These are phyloP conservation scores for Amanita muscaria DNA, from an alignment of 768 basidiomycete genomes.

Conservation along the genomic window DNA sequence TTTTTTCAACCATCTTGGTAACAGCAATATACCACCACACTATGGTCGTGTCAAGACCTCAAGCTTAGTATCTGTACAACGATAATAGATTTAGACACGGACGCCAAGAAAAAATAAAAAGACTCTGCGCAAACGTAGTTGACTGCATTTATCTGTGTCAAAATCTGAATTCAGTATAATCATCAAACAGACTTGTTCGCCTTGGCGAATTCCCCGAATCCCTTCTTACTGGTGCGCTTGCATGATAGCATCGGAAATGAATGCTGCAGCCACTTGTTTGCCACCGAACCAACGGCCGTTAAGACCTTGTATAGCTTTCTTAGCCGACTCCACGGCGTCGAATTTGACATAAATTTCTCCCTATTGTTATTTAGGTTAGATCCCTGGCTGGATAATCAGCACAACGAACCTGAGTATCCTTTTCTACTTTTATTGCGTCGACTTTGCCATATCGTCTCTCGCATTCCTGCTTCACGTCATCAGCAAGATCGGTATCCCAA, in stretches of 20 bases:
- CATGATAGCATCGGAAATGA: slow-evolving; percentile 92
- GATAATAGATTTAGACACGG: slow-evolving; percentile 20
- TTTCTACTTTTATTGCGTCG: slow-evolving; percentile 84
- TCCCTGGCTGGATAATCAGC: neutral
- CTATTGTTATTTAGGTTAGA: slow-evolving; percentile 30
- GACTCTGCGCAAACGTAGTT: slow-evolving; percentile 26
- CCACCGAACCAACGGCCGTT: slow-evolving; percentile 98
- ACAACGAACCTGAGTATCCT: slow-evolving; percentile 71
- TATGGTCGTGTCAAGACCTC: slow-evolving; percentile 5
- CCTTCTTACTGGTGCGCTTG: slow-evolving; percentile 68
- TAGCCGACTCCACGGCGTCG: slow-evolving; percentile 65
- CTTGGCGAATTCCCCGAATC: slow-evolving; percentile 11
- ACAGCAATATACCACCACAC: slow-evolving; percentile 17
- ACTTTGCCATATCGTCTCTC: slow-evolving; percentile 87
- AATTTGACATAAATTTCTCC: slow-evolving; percentile 98
- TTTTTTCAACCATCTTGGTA: slow-evolving; percentile 21
- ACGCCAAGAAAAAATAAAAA: slow-evolving; percentile 21
- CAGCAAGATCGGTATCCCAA: slow-evolving; percentile 94
- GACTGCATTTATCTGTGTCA: slow-evolving; percentile 21
- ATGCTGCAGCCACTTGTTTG: slow-evolving; percentile 75
- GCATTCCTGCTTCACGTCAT: slow-evolving; percentile 94
- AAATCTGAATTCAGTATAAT: slow-evolving; percentile 26
- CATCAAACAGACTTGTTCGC: slow-evolving; percentile 10
- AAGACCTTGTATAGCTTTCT: slow-evolving; percentile 79
- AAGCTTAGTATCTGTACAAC: slow-evolving; percentile 22